Conservation (phyloP, 2,329 filamentous ascomycete species). For the Diaporthe aspalathi region DNA sequence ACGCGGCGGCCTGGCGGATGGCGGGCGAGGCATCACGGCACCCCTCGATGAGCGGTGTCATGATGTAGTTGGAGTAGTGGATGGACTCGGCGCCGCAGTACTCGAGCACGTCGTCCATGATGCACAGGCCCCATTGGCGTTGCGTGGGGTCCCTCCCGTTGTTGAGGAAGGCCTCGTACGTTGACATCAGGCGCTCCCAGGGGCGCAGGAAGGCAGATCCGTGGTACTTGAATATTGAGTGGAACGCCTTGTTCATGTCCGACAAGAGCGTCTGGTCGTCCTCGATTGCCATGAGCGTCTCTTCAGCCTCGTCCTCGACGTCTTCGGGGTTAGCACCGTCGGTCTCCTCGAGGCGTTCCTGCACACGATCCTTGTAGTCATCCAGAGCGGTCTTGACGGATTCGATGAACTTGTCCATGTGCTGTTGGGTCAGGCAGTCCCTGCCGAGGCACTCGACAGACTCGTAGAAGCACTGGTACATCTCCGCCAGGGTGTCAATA, state of each 20-base stretch:
- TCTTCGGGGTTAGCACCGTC: constrained; percentile 81
- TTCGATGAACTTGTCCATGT: constrained; percentile 90
- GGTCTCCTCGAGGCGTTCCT: constrained; percentile 84
- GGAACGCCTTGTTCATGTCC: constrained; percentile 99
- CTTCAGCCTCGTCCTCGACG: constrained; percentile 87
- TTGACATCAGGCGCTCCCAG: constrained; percentile 87
- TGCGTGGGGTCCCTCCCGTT: constrained; percentile 86
- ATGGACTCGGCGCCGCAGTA: constrained; percentile 93
- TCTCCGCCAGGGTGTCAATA: constrained; percentile 95
- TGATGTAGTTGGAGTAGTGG: constrained; percentile 86
- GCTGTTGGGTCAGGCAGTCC: constrained; percentile 78
- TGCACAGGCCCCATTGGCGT: constrained; percentile 98
- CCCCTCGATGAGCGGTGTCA: constrained; percentile 86
- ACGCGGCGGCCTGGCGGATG: constrained; percentile 94
- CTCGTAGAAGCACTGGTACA: constrained; percentile 99
- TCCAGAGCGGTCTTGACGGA: constrained; percentile 86
- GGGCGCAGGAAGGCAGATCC: constrained; percentile 83
- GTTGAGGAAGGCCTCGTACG: constrained; percentile 86
- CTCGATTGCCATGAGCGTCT: constrained; percentile 90
- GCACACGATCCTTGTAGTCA: constrained; percentile 91
- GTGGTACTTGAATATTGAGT: constrained; percentile 98
- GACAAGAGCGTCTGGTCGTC: constrained; percentile 96
- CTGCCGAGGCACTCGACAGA: constrained; percentile 94
- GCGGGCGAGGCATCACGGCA: constrained; percentile 88
- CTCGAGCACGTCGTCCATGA: constrained; percentile 97